Base-by-base conservation (phyloP, 73 alveolate species). In the Uronychia setigera region DNA sequence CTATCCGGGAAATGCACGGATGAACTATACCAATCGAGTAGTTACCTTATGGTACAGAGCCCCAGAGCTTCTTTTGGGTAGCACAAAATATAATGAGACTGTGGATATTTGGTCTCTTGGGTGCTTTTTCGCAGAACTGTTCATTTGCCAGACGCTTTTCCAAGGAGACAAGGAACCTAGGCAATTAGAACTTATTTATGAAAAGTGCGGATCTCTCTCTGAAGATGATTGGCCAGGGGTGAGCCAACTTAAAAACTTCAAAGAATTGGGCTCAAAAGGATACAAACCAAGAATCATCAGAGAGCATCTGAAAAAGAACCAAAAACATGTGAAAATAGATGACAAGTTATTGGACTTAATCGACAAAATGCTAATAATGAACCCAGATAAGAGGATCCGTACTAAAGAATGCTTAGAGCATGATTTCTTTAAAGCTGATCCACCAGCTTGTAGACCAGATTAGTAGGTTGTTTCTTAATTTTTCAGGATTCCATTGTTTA, bases 21-120 rank as follows among this genome's bases (percentile, higher is more conserved):
- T 88, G 32, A 80, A 81, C 80, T 97, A 95, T 83, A 86, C 98
- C 46, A 80, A 88, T 84, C 84, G 95, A 89, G 99, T 97, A 0
- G 98, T 96, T 1, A 97, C 99, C 26, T 85, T 97, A 79, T 98
- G 99, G 97, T 98, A 96, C 91, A 79, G 99, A 76, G 98, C 99
- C 1, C 99, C 99, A 1, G 99, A 95, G 85, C 87, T 95, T 76
- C 86, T 96, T 33, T 91, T 97, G 74, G 99, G 99, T 0, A 87
- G 86, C 19, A 93, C 91, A 31, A 91, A 95, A 35, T 96, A 97
- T 90, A 88, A 94, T 1, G 92, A 83, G 57, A 97, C 93, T 60
- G 87, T 97, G 59, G 99, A 97, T 87, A 92, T 95, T 80, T 97
- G 99, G 99, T 88, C 97, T 81, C 77, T 96, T 28, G 99, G 99